Conservation (phyloP, 306 rosid genomes). For the Phaseolus lunatus region DNA sequence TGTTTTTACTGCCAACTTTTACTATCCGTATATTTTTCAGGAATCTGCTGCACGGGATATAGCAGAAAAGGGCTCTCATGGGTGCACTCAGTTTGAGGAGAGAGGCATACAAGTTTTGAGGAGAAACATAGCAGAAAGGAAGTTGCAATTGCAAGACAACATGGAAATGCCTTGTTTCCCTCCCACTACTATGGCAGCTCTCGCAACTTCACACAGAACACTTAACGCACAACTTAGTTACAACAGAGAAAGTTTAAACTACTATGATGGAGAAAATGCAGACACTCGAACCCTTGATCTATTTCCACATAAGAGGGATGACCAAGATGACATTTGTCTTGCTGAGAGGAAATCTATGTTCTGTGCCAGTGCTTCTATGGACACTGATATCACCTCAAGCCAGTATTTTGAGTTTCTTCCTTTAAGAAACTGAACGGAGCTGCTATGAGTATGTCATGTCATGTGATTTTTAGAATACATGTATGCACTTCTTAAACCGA, state of each 20-base stretch:
- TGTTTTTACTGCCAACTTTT: conserved; percentile 33
- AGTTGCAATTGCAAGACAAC: conserved; percentile 46
- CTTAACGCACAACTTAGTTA: conserved; percentile 28
- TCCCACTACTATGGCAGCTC: conserved; percentile 30
- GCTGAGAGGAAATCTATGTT: conserved; percentile 37
- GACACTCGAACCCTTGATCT: conserved; percentile 61
- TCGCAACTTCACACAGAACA: conserved; percentile 42
- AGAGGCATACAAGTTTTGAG: conserved; percentile 46
- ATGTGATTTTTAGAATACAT: conserved; percentile 28
- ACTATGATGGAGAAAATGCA: conserved; percentile 37
- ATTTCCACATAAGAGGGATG: conserved; percentile 58
- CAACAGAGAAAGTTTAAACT: conserved; percentile 41
- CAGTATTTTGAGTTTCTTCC: conserved; percentile 70
- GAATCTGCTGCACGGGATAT: conserved; percentile 56
- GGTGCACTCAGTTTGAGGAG: conserved; percentile 44
- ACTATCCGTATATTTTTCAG: conserved; percentile 52
- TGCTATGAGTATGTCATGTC: not conserved
- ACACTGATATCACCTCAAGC: conserved; percentile 36
- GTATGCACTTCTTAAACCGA: conserved; percentile 8
- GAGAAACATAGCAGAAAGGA: conserved; percentile 34
- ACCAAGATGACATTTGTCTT: conserved; percentile 32
- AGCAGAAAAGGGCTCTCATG: conserved; percentile 48
- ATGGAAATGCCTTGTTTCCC: conserved; percentile 44
- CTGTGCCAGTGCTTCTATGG: conserved; percentile 29
- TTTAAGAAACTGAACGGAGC: conserved; percentile 46